Conservation (phyloP, 1,284 basidiomycete genomes). For the Cutaneotrichosporon cavernicola region DNA sequence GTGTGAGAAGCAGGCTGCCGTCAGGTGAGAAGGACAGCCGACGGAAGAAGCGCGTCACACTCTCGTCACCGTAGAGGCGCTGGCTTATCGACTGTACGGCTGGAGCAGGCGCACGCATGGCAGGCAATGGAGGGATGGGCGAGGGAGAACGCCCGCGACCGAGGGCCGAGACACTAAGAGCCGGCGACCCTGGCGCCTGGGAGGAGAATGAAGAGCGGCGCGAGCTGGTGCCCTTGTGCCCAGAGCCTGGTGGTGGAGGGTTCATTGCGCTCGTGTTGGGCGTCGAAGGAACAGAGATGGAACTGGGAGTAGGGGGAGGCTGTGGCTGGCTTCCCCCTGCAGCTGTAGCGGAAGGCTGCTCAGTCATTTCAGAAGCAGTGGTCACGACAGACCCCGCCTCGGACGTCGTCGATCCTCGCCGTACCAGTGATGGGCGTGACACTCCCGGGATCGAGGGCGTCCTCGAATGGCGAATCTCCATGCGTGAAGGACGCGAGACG, state of each 20-base stretch:
- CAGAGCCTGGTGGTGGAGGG: constrained; percentile 42
- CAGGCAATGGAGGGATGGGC: constrained; percentile 83
- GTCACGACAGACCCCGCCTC: constrained; percentile 67
- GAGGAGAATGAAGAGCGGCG: constrained; percentile 82
- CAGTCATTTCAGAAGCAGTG: constrained; percentile 58
- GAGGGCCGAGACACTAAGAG: constrained; percentile 40
- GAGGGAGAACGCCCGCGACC: constrained; percentile 73
- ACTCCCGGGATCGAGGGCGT: constrained; percentile 48
- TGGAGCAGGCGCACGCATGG: constrained; percentile 62
- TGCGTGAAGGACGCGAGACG: constrained; percentile 47
- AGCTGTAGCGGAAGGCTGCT: constrained; percentile 34
- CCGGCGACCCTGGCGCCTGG: constrained; percentile 49
- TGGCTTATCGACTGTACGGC: constrained; percentile 53
- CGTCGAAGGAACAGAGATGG: constrained; percentile 46
- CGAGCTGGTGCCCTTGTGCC: constrained; percentile 58
- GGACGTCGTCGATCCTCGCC: constrained; percentile 70
- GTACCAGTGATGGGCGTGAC: constrained; percentile 60
- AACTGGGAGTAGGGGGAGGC: constrained; percentile 34
- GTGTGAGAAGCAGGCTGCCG: constrained; percentile 86
- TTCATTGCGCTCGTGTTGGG: constrained; percentile 48
- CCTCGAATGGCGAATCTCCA: constrained; percentile 52
- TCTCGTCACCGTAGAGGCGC: constrained; percentile 89
- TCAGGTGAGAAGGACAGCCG: constrained; percentile 92
- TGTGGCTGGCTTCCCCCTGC: constrained; percentile 40
- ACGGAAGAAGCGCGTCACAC: constrained; percentile 92